Evolutionary conservation across 495 filamentous ascomycete genomes (phyloP).

Genomic region (Hypoxylon fuscum): DNA sequence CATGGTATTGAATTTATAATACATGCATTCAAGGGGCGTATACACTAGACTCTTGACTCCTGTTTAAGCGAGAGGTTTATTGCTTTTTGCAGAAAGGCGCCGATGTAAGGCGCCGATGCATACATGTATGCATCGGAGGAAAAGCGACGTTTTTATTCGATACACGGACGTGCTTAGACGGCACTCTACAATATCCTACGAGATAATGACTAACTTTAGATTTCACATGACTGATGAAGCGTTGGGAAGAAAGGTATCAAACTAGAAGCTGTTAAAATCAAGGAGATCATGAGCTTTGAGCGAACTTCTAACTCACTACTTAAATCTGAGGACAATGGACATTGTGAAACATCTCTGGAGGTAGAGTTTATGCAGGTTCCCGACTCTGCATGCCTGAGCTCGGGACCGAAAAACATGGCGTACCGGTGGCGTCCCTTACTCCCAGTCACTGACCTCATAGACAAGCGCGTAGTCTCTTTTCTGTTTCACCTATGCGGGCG

Average conservation of each 20-base stretch:
- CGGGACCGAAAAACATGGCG: neutral
- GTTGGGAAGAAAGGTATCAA: neutral
- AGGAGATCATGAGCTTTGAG: too few relatives aligned
- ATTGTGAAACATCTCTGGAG: constrained; percentile 1
- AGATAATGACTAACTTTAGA: neutral
- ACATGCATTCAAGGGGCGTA: constrained; percentile 24
- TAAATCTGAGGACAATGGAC: neutral
- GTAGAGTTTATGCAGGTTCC: constrained; percentile 4
- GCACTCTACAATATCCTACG: constrained; percentile 1
- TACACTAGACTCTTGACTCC: constrained; percentile 11
- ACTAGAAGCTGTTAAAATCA: neutral
- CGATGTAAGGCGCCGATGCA: constrained; percentile 13
- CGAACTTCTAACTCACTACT: neutral
- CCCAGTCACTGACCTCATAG: neutral
- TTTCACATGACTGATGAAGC: neutral
- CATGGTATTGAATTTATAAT: constrained; percentile 13
- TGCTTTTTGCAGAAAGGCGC: constrained; percentile 11
- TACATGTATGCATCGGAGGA: constrained; percentile 4
- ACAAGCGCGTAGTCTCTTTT: neutral
- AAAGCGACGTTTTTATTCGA: constrained; percentile 16
- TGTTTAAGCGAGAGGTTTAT: constrained; percentile 9
- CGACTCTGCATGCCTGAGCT: constrained; percentile 2
- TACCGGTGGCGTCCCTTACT: neutral
- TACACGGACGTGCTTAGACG: neutral
- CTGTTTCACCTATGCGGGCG: neutral